A percentile compares a stretch with the other conserved stretches of the same genome.
Conservation (phyloP, 2,329 filamentous ascomycete genomes). For the Trichoderma harzianum region DNA sequence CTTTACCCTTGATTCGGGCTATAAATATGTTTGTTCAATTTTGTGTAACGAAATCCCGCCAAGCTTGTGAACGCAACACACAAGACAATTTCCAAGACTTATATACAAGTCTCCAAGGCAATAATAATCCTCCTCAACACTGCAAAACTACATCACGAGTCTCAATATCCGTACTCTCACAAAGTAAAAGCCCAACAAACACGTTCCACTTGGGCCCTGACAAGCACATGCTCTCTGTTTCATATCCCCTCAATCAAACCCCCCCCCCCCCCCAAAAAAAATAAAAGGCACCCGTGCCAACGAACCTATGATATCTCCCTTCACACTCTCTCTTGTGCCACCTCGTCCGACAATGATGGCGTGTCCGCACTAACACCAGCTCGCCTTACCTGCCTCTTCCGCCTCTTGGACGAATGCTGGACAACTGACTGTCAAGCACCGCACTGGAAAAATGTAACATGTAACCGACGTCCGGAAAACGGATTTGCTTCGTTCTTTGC, state of each 20-base stretch:
- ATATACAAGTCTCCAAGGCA: background rate
- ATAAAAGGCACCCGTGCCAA: background rate
- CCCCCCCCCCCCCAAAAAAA: no score
- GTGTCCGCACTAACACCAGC: constrained; percentile 2
- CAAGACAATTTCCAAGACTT: background rate
- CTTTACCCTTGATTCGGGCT: background rate
- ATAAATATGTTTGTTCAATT: background rate
- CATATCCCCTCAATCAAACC: background rate
- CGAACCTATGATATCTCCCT: background rate
- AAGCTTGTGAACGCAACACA: background rate
- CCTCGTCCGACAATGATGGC: constrained; percentile 2
- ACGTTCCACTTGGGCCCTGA: background rate
- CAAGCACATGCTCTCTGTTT: background rate
- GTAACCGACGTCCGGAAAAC: background rate
- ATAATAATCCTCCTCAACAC: background rate
- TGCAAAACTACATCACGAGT: background rate
- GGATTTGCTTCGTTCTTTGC: background rate
- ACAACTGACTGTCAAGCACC: background rate
- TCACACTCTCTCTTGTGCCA: background rate
- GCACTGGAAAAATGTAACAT: background rate
- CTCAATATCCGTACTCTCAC: background rate
- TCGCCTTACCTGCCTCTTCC: constrained; percentile 15
- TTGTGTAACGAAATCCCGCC: background rate
- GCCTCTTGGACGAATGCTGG: background rate
- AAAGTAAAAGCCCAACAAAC: background rate